Conservation (phyloP, 257 asterid genomes). For the Oldenlandia corymbosa region DNA sequence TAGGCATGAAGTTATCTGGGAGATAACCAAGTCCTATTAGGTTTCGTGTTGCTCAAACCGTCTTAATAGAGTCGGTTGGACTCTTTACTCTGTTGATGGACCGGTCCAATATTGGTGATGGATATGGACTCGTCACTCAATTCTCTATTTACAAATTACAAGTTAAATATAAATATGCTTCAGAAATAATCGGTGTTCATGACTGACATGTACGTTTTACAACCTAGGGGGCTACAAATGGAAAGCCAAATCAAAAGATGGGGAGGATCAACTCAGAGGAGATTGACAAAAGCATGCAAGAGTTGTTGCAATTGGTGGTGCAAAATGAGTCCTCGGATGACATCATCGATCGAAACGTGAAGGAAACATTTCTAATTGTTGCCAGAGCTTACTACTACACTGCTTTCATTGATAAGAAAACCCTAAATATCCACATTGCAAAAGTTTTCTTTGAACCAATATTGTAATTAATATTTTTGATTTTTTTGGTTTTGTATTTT, state of each 20-base stretch:
- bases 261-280: neutral
- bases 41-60: too few relatives aligned
- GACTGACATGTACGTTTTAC: neutral
- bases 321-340: neutral
- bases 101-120: too few relatives aligned
- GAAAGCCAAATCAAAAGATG: neutral
- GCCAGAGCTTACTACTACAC: conserved; percentile 8
- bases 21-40: too few relatives aligned
- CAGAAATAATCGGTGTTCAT: neutral
- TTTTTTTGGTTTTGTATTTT: too few relatives aligned
- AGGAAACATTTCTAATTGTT: neutral
- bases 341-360: neutral
- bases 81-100: too few relatives aligned
- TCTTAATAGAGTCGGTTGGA: too few relatives aligned
- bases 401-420: neutral
- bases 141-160: too few relatives aligned
- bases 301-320: neutral
- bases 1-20: too few relatives aligned
- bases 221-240: neutral
- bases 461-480: neutral
- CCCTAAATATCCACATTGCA: conserved; percentile 1
- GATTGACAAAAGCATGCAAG: conserved; percentile 7
- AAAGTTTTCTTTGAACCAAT: conserved; percentile 1
- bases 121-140: too few relatives aligned
- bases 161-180: neutral